Percentiles rank a stretch among this genome's conserved stretches.
Conservation (phyloP, 179 eudicot species). For the Silene noctiflora region DNA sequence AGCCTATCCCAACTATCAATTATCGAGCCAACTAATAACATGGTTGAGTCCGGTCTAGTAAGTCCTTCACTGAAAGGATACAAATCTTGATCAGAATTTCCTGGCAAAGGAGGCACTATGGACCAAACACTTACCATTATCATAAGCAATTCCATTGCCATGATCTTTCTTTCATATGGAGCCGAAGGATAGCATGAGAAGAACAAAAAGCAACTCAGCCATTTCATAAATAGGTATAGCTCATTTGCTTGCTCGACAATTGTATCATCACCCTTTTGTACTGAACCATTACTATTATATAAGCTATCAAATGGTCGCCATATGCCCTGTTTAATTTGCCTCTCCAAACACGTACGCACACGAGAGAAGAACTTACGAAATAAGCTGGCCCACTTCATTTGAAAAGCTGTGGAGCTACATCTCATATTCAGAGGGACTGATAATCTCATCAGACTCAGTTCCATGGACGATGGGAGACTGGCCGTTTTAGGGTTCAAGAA, state of each 20-base stretch:
- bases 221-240: constrained; percentile 74
- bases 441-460: constrained; percentile 71
- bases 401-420: constrained; percentile 91
- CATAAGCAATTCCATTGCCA: constrained; percentile 93
- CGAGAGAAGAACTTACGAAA: constrained; percentile 89
- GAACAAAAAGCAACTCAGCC: constrained; percentile 85
- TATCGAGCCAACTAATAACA: constrained; percentile 84
- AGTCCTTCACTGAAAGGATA: constrained; percentile 65
- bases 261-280: constrained; percentile 28
- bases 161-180: constrained; percentile 94
- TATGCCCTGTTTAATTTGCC: constrained; percentile 67
- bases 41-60: constrained; percentile 71
- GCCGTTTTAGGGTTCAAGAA: constrained; percentile 90
- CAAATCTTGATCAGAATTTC: constrained; percentile 38
- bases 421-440: constrained; percentile 94
- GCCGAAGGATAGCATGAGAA: constrained; percentile 98
- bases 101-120: constrained; percentile 47
- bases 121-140: constrained; percentile 85
- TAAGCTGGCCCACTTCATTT: constrained; percentile 95
- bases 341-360: constrained; percentile 80
- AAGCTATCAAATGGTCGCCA: constrained; percentile 56
- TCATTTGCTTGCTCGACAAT: constrained; percentile 50
- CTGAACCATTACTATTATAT: constrained; percentile 24
- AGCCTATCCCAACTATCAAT: constrained; percentile 98
- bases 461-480: constrained; percentile 81